A percentile compares a stretch with the other conserved stretches of the same genome.
Conservation (phyloP, 2,329 filamentous ascomycete genomes). For the Epichloe sibirici region DNA sequence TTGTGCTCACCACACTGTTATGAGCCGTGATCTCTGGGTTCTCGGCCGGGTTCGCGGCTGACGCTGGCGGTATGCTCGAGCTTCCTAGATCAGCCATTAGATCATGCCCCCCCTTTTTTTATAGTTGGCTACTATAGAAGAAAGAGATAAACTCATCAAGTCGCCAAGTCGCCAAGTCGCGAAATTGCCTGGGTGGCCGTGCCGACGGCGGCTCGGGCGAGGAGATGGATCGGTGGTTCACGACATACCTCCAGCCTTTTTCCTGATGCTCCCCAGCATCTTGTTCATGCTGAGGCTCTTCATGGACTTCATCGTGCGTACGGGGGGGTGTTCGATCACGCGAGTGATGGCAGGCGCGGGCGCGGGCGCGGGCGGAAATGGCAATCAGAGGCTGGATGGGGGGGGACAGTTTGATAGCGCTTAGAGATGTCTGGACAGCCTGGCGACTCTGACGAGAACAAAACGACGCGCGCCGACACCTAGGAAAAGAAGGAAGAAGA, state of each 20-base stretch:
- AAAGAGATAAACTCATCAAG: not conserved
- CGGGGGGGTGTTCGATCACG: not conserved
- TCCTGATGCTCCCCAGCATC: conserved; percentile 43
- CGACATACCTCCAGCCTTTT: conserved; percentile 25
- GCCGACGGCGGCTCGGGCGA: not conserved
- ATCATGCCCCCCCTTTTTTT: not conserved
- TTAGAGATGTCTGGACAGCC: not conserved
- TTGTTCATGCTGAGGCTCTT: conserved; percentile 44
- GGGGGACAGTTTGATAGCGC: too few species aligned
- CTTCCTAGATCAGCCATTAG: not conserved
- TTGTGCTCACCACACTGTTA: conserved; percentile 49
- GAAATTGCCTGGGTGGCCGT: not conserved
- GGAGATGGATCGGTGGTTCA: not conserved
- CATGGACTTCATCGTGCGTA: conserved; percentile 28
- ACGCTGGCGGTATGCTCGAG: conserved; percentile 7
- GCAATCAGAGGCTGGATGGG: too few species aligned
- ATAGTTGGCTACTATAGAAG: too few species aligned
- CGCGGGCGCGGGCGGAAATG: not conserved
- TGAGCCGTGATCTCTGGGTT: conserved; percentile 55
- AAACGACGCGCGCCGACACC: not conserved
- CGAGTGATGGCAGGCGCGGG: not conserved
- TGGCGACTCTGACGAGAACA: not conserved
- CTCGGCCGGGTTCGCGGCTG: conserved; percentile 29
- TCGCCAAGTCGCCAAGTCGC: not conserved
- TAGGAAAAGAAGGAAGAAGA: not conserved